These are phyloP conservation scores for Musa itinerans DNA, from an alignment of 176 grass and related monocot genomes.

Conservation along the genomic window DNA sequence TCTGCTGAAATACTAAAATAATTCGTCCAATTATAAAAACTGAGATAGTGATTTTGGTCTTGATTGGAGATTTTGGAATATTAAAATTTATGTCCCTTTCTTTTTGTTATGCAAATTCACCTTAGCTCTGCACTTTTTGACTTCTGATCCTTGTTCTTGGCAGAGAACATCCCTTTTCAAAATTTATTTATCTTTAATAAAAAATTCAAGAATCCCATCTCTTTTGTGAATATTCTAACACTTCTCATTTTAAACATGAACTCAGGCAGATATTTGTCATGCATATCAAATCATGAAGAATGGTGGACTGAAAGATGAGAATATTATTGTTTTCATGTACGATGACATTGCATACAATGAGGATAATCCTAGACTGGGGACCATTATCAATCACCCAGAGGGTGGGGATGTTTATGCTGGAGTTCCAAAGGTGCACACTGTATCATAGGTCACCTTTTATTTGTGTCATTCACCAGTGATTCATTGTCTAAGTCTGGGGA, in stretches of 20 bases:
- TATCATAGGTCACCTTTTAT: neutral
- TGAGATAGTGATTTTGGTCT: no score
- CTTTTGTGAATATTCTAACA: no score
- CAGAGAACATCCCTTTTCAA: no score
- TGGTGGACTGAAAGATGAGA: conserved; percentile 78
- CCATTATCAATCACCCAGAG: conserved; percentile 80
- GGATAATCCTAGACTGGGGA: conserved; percentile 55
- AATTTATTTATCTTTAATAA: no score
- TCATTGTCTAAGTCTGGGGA: neutral
- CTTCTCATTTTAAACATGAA: neutral
- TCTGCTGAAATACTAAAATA: no score
- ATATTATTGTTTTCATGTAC: conserved; percentile 96
- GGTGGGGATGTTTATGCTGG: conserved; percentile 81
- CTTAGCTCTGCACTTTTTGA: no score
- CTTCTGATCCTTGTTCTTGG: no score
- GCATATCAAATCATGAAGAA: conserved; percentile 97
- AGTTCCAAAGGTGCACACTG: conserved; percentile 60
- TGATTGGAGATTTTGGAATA: no score
- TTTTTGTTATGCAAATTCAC: no score
- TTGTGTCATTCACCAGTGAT: neutral
- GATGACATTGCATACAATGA: conserved; percentile 70
- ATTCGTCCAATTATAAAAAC: no score
- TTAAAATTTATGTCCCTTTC: no score
- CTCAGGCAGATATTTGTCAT: conserved; percentile 79
- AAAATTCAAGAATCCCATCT: no score